Base-by-base conservation (phyloP, 2,329 filamentous ascomycete genomes). In the Epichloe uncinata region DNA sequence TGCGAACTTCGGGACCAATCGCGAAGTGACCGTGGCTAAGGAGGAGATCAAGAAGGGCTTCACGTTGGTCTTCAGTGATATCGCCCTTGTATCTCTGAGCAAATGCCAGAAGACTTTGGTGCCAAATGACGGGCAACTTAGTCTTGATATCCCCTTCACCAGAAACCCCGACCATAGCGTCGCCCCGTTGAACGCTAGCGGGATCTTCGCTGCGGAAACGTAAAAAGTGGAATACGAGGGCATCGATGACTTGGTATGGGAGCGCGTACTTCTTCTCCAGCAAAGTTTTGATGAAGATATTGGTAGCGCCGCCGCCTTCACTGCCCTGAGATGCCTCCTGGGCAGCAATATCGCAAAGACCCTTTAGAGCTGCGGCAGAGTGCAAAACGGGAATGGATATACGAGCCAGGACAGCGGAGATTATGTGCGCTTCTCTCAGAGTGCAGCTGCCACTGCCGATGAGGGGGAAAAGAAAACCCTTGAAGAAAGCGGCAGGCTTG, bases 181-280 rank as follows among this genome's bases (percentile, higher is more conserved):
- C 81, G 2, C 62, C 65, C 3, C 57, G 58, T 34, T 77, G 72
- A 16, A 76, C 73, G 11, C 72, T 71, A 3, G 75, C 72, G 3
- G 81, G 77, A 54, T 86, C 82, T 26, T 79, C 75, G 48, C 78
- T 85, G 35, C 87, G 78, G 72, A 95, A 96, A 15, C 93, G 84
- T 54, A 97, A 67, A 67, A 98, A 98, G 67, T 98, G 91, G 72
- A 97, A 97, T 9, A 98, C 93, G 2, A 97, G 73, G 2, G 89
- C 84, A 60, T 98, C 93, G 46, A 98, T 82, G 49, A 95, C 91
- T 67, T 95, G 91, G 71, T 86, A 96, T 0, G 91, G 93, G 11
- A 98, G 73, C 0, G 93, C 93, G 59, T 98, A 97, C 63, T 94
- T 94, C 77, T 98, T 98, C 68, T 96, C 91, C 4, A 98, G 73